These are phyloP conservation scores for Talaromyces nanjingensis DNA, from an alignment of 495 filamentous ascomycete species.

Conservation along the genomic window DNA sequence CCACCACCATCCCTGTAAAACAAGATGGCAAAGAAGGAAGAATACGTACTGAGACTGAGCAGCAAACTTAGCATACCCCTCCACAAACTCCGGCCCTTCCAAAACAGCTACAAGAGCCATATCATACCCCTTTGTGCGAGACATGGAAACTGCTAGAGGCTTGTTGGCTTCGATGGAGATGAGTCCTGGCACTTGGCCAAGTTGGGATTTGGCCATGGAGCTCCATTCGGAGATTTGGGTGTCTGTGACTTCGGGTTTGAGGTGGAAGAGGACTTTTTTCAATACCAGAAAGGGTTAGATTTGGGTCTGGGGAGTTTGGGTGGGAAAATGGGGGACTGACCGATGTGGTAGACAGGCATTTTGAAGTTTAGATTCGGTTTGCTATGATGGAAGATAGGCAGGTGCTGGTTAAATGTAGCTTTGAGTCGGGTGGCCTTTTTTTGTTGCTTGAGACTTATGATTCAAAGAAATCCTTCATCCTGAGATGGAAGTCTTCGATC, in stretches of 20 bases:
- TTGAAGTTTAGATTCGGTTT: neutral
- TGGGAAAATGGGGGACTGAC: slow-evolving; percentile 12
- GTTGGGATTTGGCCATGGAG: slow-evolving; percentile 23
- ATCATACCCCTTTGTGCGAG: slow-evolving; percentile 35
- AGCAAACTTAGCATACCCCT: slow-evolving; percentile 30
- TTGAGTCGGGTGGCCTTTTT: neutral
- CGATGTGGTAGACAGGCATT: slow-evolving; percentile 31
- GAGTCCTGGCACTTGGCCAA: slow-evolving; percentile 34
- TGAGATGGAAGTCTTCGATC: neutral
- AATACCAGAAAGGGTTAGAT: slow-evolving; percentile 9
- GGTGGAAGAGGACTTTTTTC: slow-evolving; percentile 34
- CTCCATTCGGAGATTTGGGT: slow-evolving; percentile 26
- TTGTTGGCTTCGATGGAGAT: slow-evolving; percentile 22
- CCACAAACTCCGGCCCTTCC: slow-evolving; percentile 29
- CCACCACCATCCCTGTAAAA: neutral
- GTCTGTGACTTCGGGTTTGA: slow-evolving; percentile 29
- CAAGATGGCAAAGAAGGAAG: neutral
- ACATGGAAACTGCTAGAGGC: slow-evolving; percentile 31
- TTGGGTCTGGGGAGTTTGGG: neutral
- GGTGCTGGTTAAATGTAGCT: neutral
- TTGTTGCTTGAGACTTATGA: neutral
- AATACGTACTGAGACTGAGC: slow-evolving; percentile 33
- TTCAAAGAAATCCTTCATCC: neutral
- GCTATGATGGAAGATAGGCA: neutral
- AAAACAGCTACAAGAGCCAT: slow-evolving; percentile 38